These are phyloP conservation scores for Artemisia princeps DNA, from an alignment of 140 eudicot genomes.

Conservation along the genomic window DNA sequence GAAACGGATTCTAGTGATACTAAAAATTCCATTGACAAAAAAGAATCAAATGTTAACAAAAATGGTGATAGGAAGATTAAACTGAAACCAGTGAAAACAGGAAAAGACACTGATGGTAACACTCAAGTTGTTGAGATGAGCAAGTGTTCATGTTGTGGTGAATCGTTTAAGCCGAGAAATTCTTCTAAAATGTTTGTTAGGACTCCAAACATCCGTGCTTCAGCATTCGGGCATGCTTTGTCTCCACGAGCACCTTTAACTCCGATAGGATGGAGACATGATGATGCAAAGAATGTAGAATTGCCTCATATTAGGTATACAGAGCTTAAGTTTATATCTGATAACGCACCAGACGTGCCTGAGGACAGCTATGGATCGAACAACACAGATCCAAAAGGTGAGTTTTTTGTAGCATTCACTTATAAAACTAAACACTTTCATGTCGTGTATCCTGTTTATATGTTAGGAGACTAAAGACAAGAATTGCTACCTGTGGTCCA, in stretches of 20 bases:
- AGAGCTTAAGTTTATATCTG: slow-evolving; percentile 40
- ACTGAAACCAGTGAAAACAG: slow-evolving; percentile 30
- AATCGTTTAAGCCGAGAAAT: slow-evolving; percentile 39
- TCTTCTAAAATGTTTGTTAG: slow-evolving; percentile 27
- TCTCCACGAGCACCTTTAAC: slow-evolving; percentile 58
- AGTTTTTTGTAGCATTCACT: slow-evolving; percentile 20
- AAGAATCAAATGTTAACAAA: slow-evolving; percentile 28
- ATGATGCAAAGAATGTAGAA: slow-evolving; percentile 37
- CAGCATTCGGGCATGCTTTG: slow-evolving; percentile 34
- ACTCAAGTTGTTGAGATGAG: slow-evolving; percentile 19
- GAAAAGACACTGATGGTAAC: slow-evolving; percentile 26
- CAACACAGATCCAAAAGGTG: slow-evolving; percentile 34
- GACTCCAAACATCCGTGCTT: slow-evolving; percentile 26
- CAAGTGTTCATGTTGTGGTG: slow-evolving; percentile 84
- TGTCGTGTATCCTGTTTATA: not conserved
- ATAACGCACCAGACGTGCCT: slow-evolving; percentile 37
- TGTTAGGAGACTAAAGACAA: slow-evolving; percentile 4
- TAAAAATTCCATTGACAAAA: slow-evolving; percentile 41
- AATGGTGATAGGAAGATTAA: slow-evolving; percentile 34
- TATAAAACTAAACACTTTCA: not conserved
- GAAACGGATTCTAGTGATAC: slow-evolving; percentile 36
- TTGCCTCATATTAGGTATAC: slow-evolving; percentile 44
- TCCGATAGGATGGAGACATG: slow-evolving; percentile 36
- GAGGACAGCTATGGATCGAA: slow-evolving; percentile 32
- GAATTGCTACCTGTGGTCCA: not conserved